phyloP scores from a whole-genome alignment of 306 rosid species.

The Vicia sativa region DNA sequence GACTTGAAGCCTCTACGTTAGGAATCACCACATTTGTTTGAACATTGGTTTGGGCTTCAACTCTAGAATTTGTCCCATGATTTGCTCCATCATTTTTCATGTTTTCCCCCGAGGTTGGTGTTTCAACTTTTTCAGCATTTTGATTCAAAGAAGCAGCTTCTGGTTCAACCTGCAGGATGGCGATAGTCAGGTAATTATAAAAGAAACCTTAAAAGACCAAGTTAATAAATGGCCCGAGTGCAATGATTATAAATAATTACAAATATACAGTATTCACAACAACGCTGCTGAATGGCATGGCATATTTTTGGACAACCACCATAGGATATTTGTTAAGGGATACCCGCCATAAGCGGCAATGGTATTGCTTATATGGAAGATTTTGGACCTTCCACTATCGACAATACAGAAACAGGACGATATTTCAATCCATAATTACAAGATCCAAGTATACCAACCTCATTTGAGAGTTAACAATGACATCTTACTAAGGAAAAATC shows the following conservation, averaged over 20 bases:
- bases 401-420: constrained; percentile 6
- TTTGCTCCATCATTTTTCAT: constrained; percentile 42
- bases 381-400: neutral
- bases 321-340: neutral
- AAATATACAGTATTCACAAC: no score
- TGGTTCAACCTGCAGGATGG: constrained; percentile 53
- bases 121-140: constrained; percentile 41
- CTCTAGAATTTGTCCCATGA: constrained; percentile 40
- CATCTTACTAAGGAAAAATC: constrained; percentile 30
- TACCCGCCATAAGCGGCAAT: neutral
- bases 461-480: constrained; percentile 14
- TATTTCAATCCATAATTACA: constrained; percentile 4
- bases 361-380: neutral
- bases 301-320: neutral
- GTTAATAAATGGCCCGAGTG: neutral
- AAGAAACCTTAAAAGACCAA: constrained; percentile 21
- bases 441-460: constrained; percentile 28
- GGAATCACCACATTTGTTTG: constrained; percentile 36
- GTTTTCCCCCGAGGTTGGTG: constrained; percentile 38
- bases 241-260: no score
- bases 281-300: neutral
- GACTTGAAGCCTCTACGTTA: constrained; percentile 44
- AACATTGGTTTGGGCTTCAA: constrained; percentile 38
- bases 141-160: constrained; percentile 48
- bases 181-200: constrained; percentile 24